Conservation (phyloP, 1,139 yeast genomes). For the Sugiyamaella sp. region DNA sequence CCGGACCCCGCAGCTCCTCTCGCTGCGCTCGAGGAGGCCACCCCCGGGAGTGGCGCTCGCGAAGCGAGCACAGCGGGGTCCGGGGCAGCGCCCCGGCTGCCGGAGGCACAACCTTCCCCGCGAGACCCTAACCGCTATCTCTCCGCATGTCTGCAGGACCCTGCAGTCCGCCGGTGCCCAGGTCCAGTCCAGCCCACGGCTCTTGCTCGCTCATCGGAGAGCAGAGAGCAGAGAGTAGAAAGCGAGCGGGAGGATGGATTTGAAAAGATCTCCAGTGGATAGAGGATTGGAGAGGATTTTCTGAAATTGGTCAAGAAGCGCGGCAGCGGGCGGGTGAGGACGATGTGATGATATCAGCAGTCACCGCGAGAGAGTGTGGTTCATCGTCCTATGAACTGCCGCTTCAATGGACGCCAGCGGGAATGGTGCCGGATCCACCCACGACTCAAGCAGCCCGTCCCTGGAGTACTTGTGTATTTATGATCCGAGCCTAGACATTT, state of each 20-base stretch:
- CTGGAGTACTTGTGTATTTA: slow-evolving; percentile 37
- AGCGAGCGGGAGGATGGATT: neutral
- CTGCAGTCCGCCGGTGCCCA: too few relatives aligned
- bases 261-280: neutral
- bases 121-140: too few relatives aligned
- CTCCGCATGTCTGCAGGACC: too few relatives aligned
- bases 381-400: neutral
- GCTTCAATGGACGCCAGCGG: neutral
- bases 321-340: neutral
- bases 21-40: neutral
- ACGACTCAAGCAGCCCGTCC: neutral
- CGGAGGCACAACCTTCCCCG: neutral
- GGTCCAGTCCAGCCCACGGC: too few relatives aligned
- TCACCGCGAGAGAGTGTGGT: neutral
- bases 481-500: slow-evolving; percentile 38
- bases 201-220: too few relatives aligned
- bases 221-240: neutral
- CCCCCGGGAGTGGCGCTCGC: slow-evolving; percentile 1
- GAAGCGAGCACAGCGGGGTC: neutral
- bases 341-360: neutral
- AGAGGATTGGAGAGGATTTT: too few relatives aligned
- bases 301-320: too few relatives aligned
- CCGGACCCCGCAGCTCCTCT: neutral
- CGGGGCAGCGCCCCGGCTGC: neutral
- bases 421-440: neutral